These are phyloP conservation scores for Neurospora sp. DNA, from an alignment of 495 filamentous ascomycete genomes.

Conservation along the genomic window DNA sequence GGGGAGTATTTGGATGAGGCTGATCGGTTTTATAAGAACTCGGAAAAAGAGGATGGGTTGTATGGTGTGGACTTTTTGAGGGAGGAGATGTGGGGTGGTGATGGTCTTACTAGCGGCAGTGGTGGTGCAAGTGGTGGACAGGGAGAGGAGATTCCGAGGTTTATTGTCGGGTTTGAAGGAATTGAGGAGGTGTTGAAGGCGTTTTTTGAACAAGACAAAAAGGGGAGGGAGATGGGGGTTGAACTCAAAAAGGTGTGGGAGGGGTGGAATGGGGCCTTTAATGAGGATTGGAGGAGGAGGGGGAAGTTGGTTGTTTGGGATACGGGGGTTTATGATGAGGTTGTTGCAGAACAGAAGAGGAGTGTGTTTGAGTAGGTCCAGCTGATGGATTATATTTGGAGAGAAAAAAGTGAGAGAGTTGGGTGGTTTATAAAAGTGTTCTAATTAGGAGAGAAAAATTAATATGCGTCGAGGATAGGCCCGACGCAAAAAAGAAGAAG, in stretches of 20 bases:
- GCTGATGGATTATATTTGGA: background rate
- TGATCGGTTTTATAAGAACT: conserved; percentile 76
- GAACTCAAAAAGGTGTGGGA: conserved; percentile 54
- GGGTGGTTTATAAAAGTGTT: background rate
- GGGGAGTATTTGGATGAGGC: conserved; percentile 74
- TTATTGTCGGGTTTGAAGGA: conserved; percentile 46
- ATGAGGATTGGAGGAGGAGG: conserved; percentile 75
- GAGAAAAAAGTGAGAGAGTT: background rate
- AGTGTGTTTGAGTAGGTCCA: background rate
- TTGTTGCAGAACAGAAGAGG: background rate
- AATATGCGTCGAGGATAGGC: background rate
- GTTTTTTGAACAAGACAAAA: conserved; percentile 33
- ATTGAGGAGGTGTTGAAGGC: conserved; percentile 32
- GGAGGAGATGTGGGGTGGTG: conserved; percentile 29
- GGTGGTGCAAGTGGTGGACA: background rate
- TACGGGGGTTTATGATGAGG: conserved; percentile 26
- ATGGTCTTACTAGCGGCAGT: background rate
- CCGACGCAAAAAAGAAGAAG: background rate
- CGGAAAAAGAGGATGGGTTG: too few species aligned
- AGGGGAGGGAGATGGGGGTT: conserved; percentile 36
- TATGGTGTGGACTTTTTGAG: conserved; percentile 44
- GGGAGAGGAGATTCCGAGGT: conserved; percentile 38
- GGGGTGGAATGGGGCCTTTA: conserved; percentile 69
- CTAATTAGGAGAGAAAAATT: background rate
- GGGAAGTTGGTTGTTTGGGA: conserved; percentile 83